phyloP scores from a whole-genome alignment of 2,329 filamentous ascomycete genomes.

The Aspergillus fumigatiaffinis region DNA sequence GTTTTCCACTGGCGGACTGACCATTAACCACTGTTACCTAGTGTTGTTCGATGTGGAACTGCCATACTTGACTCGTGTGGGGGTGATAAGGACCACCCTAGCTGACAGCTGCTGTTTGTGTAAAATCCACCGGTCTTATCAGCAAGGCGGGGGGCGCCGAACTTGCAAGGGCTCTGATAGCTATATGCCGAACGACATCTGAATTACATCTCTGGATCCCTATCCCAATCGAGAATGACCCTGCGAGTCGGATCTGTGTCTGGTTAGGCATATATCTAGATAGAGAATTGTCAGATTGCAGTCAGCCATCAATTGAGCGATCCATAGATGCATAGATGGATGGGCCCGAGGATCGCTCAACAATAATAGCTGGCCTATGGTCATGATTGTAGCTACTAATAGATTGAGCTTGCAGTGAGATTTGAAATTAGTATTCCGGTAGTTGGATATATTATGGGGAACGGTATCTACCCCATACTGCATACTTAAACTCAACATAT shows the following conservation, averaged over 20 bases:
- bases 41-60: not conserved
- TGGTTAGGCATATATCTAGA: too few relatives aligned
- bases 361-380: too few relatives aligned
- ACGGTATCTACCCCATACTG: not conserved
- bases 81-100: not conserved
- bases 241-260: not conserved
- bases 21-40: not conserved
- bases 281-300: too few relatives aligned
- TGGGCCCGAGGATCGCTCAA: too few relatives aligned
- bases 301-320: too few relatives aligned
- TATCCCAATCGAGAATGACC: not conserved
- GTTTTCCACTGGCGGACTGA: not conserved
- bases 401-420: too few relatives aligned
- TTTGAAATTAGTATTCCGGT: too few relatives aligned
- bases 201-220: too few relatives aligned
- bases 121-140: conserved; percentile 3
- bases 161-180: conserved; percentile 1
- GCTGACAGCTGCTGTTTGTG: not conserved
- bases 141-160: conserved; percentile 5
- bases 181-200: conserved; percentile 2
- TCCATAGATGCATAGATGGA: too few relatives aligned
- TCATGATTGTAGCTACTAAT: too few relatives aligned
- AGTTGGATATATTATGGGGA: too few relatives aligned
- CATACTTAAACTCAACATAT: not conserved
- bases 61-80: not conserved